Percentiles rank a stretch among this genome's conserved stretches.
These are phyloP conservation scores for Zychaea mexicana DNA, from an alignment of 371 early-diverging fungal genomes.

Conservation along the genomic window DNA sequence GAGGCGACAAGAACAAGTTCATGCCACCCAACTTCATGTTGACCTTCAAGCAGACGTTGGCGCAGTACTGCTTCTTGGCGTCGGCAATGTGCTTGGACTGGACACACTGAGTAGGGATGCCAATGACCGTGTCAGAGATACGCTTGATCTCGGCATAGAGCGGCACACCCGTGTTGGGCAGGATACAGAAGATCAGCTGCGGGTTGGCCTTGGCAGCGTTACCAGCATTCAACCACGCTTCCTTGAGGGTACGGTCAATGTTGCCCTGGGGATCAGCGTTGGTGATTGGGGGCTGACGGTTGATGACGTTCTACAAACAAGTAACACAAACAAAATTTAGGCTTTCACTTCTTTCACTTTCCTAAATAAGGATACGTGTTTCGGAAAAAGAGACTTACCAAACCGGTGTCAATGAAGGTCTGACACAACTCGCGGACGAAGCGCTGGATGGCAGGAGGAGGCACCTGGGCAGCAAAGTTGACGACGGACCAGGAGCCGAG, in stretches of 20 bases:
- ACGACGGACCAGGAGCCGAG: conserved; percentile 85
- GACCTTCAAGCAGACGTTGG: conserved; percentile 85
- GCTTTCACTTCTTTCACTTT: too few species aligned
- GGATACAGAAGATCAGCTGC: conserved; percentile 80
- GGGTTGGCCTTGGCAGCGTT: conserved; percentile 74
- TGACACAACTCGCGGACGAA: conserved; percentile 59
- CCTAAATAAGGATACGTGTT: neutral
- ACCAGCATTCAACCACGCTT: conserved; percentile 72
- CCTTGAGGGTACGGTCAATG: conserved; percentile 68
- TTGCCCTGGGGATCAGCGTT: conserved; percentile 70
- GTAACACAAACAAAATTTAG: conserved; percentile 15
- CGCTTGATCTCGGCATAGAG: conserved; percentile 96
- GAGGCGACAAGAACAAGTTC: conserved; percentile 66
- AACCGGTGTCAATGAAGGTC: conserved; percentile 62
- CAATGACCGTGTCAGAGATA: conserved; percentile 88
- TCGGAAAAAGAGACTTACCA: conserved; percentile 35
- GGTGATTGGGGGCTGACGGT: conserved; percentile 71
- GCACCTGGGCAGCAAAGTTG: conserved; percentile 44
- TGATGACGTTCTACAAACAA: conserved; percentile 41
- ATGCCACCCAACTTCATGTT: conserved; percentile 87
- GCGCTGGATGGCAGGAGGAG: conserved; percentile 33
- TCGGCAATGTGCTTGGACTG: conserved; percentile 68
- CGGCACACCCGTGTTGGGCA: conserved; percentile 84
- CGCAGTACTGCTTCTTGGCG: conserved; percentile 67
- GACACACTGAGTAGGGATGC: conserved; percentile 91